phyloP scores from a whole-genome alignment of 176 grass and related monocot species.

The Hordeum vulgare region MorexV3_pseudomolecules_assembly NC_058522.1:576519301-576519800 shows the following conservation, averaged over 20 bases:
- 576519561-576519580: constrained; percentile 77
- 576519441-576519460: constrained; percentile 93
- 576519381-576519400: constrained; percentile 20
- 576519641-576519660: constrained; percentile 86
- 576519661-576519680: constrained; percentile 81
- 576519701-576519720: constrained; percentile 96
- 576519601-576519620: constrained; percentile 44
- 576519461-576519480: constrained; percentile 84
- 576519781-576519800: constrained; percentile 89
- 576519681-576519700: constrained; percentile 80
- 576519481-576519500: constrained; percentile 87
- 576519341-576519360: background rate
- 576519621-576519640: constrained; percentile 69
- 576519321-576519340: background rate
- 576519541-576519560: constrained; percentile 86
- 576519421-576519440: constrained; percentile 79
- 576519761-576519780: constrained; percentile 91
- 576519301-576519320: background rate
- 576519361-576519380: background rate
- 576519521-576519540: constrained; percentile 99
- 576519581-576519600: constrained; percentile 85
- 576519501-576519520: constrained; percentile 70
- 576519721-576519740: constrained; percentile 79
- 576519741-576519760: constrained; percentile 84
- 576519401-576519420: constrained; percentile 74